These are phyloP conservation scores for Conticribra weissflogii DNA, from an alignment of 108 stramenopile species.

Conservation along the genomic window DNA sequence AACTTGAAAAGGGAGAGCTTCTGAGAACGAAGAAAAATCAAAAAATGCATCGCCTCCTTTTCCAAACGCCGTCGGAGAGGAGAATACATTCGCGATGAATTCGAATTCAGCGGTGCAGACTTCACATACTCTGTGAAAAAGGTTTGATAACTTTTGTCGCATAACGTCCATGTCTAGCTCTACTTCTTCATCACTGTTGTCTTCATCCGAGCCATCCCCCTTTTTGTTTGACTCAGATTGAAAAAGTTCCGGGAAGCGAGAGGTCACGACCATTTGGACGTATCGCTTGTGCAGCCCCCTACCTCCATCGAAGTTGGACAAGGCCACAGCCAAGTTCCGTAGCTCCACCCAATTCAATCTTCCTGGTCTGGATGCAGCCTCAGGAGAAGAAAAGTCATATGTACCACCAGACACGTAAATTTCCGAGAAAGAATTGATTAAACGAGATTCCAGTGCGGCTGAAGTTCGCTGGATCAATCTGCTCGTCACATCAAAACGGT, in stretches of 20 bases:
- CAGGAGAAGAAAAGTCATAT: constrained; percentile 68
- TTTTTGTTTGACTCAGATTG: constrained; percentile 3
- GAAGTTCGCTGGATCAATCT: constrained; percentile 72
- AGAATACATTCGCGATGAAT: constrained; percentile 82
- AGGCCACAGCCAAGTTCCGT: constrained; percentile 67
- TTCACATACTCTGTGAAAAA: constrained; percentile 84
- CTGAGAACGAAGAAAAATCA: constrained; percentile 54
- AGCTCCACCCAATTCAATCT: constrained; percentile 74
- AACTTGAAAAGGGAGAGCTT: constrained; percentile 73
- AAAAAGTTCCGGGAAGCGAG: constrained; percentile 82
- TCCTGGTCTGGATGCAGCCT: constrained; percentile 56
- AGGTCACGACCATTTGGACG: constrained; percentile 75
- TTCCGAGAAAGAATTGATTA: constrained; percentile 69
- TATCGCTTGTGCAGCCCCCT: constrained; percentile 73
- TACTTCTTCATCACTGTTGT: constrained; percentile 44
- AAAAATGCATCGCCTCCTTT: constrained; percentile 46
- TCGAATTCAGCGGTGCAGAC: constrained; percentile 86
- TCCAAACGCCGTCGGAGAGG: constrained; percentile 42
- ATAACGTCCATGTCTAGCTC: constrained; percentile 78
- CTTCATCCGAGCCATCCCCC: constrained; percentile 18
- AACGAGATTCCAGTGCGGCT: constrained; percentile 69
- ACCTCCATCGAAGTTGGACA: constrained; percentile 75
- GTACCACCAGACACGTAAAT: constrained; percentile 71
- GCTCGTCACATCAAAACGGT: constrained; percentile 80
- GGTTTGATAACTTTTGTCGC: constrained; percentile 68